A percentile compares a stretch with the other conserved stretches of the same genome.
Evolutionary conservation across 2,329 filamentous ascomycete species (phyloP).

Genomic region (Penicillium palitans): DNA sequence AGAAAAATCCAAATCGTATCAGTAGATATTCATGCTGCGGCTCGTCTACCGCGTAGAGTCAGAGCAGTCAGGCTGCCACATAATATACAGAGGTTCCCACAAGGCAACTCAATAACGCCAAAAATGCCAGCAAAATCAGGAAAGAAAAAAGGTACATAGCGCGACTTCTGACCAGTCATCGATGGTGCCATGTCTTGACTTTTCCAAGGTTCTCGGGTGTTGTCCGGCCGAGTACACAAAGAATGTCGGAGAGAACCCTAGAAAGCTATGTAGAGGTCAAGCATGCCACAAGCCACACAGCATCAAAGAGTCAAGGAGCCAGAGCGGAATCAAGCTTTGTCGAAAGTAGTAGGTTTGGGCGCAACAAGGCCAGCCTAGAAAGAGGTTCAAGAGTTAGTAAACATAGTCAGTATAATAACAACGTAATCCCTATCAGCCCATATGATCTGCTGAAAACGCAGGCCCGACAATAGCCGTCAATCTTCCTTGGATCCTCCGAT

Average conservation of each 20-base stretch:
- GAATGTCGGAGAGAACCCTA: background rate
- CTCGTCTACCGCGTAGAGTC: constrained; percentile 6
- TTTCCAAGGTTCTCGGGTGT: constrained; percentile 1
- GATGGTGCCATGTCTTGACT: background rate
- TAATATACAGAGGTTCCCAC: constrained; percentile 17
- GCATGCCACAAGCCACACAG: background rate
- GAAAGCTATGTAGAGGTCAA: background rate
- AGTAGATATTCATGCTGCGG: constrained; percentile 6
- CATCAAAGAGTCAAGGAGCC: background rate
- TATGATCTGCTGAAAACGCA: background rate
- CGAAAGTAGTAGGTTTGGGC: constrained; percentile 28
- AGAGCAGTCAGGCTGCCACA: constrained; percentile 10
- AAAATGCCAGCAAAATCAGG: constrained; percentile 25
- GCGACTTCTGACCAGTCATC: background rate
- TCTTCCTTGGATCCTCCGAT: background rate
- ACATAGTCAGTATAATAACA: background rate
- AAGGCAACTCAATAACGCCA: constrained; percentile 24
- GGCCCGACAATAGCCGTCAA: constrained; percentile 1
- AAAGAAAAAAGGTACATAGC: constrained; percentile 4
- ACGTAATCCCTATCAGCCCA: background rate
- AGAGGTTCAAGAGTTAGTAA: constrained; percentile 8
- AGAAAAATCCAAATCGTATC: background rate
- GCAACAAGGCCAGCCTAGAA: constrained; percentile 39
- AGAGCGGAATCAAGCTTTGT: constrained; percentile 20
- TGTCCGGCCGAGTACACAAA: background rate